Evolutionary conservation across 176 grass and related monocot species (phyloP).

Genomic region (Luzula sylvatica): DNA sequence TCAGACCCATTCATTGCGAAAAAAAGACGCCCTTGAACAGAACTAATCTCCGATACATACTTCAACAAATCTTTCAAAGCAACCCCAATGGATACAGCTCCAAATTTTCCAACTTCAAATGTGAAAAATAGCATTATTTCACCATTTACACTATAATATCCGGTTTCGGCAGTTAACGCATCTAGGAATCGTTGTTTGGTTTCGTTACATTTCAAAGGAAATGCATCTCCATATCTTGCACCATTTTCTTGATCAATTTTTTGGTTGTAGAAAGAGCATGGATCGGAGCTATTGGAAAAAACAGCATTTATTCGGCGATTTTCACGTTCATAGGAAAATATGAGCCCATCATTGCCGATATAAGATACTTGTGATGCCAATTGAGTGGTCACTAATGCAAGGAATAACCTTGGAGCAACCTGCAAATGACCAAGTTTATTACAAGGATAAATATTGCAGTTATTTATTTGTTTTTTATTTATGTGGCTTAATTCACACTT

Average conservation of each 20-base stretch:
- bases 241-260: constrained; percentile 1
- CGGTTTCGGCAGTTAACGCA: not conserved
- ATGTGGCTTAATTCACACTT: not conserved
- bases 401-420: constrained; percentile 13
- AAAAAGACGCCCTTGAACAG: not conserved
- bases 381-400: not conserved
- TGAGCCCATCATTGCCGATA: constrained; percentile 13
- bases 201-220: constrained; percentile 5
- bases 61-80: constrained; percentile 4
- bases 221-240: not conserved
- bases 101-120: not conserved
- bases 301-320: constrained; percentile 1
- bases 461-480: not conserved
- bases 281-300: not conserved
- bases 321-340: constrained; percentile 13
- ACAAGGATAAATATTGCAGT: not conserved
- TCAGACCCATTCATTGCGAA: not conserved
- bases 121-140: constrained; percentile 10
- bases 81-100: constrained; percentile 13
- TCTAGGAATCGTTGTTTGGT: constrained; percentile 2
- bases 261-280: constrained; percentile 21
- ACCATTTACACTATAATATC: not conserved
- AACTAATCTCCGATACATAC: not conserved
- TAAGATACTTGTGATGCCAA: constrained; percentile 8
- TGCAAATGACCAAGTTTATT: not conserved